Evolutionary conservation across 306 rosid species (phyloP).

Genomic region (Leucaena leucocephala): DNA sequence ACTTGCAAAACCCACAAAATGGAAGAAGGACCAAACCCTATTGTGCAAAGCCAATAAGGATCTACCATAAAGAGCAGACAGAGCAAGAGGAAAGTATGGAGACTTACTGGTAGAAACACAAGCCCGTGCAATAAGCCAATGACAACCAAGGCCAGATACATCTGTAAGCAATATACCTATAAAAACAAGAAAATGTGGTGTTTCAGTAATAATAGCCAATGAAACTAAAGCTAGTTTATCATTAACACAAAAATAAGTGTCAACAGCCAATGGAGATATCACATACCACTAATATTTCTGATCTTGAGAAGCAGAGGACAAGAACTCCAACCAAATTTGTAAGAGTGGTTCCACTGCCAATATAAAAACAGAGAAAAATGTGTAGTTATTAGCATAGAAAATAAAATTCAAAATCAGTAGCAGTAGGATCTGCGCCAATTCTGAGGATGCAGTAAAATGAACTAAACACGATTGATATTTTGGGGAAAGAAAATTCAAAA

Average conservation of each 20-base stretch:
- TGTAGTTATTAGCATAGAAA: conserved; percentile 17
- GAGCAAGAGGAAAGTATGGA: conserved; percentile 28
- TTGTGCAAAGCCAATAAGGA: not conserved
- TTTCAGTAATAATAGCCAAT: not conserved
- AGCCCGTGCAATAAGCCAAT: conserved; percentile 98
- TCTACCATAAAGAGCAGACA: conserved; percentile 21
- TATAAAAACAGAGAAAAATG: conserved; percentile 38
- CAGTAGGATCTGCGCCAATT: not conserved
- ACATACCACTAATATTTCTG: conserved; percentile 93
- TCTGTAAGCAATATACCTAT: conserved; percentile 95
- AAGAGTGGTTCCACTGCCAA: conserved; percentile 86
- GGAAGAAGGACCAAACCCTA: conserved; percentile 18
- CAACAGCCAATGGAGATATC: conserved; percentile 33
- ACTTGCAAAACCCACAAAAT: conserved; percentile 26
- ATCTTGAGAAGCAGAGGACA: conserved; percentile 86
- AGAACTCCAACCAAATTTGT: conserved; percentile 93
- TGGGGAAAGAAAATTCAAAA: not conserved
- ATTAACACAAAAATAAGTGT: conserved; percentile 28
- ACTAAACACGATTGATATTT: not conserved
- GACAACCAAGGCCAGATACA: conserved; percentile 92
- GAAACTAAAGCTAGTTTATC: conserved; percentile 27
- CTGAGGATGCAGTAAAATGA: not conserved
- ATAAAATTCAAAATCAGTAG: not conserved
- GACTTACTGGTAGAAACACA: conserved; percentile 88
- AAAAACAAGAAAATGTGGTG: conserved; percentile 28